A percentile compares a stretch with the other conserved stretches of the same genome.
Conservation (phyloP, 176 grass and related monocot species). For the Carex parvula region DNA sequence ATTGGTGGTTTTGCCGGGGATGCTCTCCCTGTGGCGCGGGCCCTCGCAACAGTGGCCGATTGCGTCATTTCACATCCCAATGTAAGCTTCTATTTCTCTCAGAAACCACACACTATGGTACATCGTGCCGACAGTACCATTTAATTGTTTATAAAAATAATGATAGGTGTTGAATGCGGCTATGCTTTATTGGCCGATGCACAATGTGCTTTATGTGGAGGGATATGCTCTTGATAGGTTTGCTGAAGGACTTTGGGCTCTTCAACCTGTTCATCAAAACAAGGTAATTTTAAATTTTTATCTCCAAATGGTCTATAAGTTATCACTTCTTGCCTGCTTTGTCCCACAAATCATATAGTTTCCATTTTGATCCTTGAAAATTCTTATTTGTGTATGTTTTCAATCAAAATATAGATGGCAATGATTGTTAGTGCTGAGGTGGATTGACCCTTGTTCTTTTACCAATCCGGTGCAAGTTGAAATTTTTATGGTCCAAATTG, state of each 20-base stretch:
- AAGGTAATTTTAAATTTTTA: slow-evolving; percentile 39
- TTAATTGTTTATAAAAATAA: background rate
- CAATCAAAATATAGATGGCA: background rate
- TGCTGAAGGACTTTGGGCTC: slow-evolving; percentile 67
- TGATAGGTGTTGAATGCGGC: slow-evolving; percentile 78
- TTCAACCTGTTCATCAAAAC: slow-evolving; percentile 82
- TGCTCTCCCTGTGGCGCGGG: slow-evolving; percentile 69
- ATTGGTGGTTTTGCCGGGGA: slow-evolving; percentile 89
- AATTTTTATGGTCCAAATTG: background rate
- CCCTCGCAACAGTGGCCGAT: slow-evolving; percentile 53
- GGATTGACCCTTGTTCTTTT: background rate
- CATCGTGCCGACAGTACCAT: background rate
- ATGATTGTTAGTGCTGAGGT: background rate
- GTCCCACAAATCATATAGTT: background rate
- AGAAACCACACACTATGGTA: background rate
- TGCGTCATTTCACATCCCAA: slow-evolving; percentile 96
- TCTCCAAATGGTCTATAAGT: background rate
- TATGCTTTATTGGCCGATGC: slow-evolving; percentile 90
- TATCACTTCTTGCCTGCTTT: background rate
- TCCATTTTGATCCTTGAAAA: background rate
- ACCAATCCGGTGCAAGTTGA: background rate
- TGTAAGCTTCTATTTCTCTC: slow-evolving; percentile 25
- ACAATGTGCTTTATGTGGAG: slow-evolving; percentile 76
- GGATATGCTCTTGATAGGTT: slow-evolving; percentile 89
- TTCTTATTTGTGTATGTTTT: background rate